These are phyloP conservation scores for Reticulascus tulasneorum DNA, from an alignment of 2,329 filamentous ascomycete genomes.

Conservation along the genomic window DNA sequence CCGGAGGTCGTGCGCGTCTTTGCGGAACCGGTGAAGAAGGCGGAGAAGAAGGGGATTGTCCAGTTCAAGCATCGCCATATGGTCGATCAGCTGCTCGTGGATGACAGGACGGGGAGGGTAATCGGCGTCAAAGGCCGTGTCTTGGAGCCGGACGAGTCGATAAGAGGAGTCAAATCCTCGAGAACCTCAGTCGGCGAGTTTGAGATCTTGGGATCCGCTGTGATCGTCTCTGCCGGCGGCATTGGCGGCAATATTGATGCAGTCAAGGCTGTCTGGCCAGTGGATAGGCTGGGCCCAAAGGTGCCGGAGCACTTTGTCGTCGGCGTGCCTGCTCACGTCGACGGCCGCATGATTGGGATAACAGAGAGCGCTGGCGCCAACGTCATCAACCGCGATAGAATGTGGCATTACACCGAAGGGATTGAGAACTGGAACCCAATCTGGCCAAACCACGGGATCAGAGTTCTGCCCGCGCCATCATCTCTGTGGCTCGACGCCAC, in stretches of 20 bases:
- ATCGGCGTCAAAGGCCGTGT: slow-evolving; percentile 50
- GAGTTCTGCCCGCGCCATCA: slow-evolving; percentile 56
- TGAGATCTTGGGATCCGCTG: slow-evolving; percentile 47
- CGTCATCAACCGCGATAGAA: slow-evolving; percentile 57
- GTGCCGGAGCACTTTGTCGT: slow-evolving; percentile 54
- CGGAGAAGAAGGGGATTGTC: slow-evolving; percentile 49
- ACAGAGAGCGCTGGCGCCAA: slow-evolving; percentile 47
- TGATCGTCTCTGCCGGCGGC: slow-evolving; percentile 54
- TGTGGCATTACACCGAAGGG: slow-evolving; percentile 66
- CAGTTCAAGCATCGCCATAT: slow-evolving; percentile 53
- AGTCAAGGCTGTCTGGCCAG: slow-evolving; percentile 54
- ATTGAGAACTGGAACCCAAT: slow-evolving; percentile 59
- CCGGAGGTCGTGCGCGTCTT: slow-evolving; percentile 58
- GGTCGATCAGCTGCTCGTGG: slow-evolving; percentile 53
- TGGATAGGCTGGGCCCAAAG: slow-evolving; percentile 52
- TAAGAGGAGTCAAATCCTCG: slow-evolving; percentile 49
- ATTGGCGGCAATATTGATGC: slow-evolving; percentile 60
- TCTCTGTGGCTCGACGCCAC: slow-evolving; percentile 60
- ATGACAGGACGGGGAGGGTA: slow-evolving; percentile 44
- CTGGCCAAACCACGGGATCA: slow-evolving; percentile 58
- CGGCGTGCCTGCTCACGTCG: slow-evolving; percentile 61
- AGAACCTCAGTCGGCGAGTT: slow-evolving; percentile 46
- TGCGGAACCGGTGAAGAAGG: slow-evolving; percentile 49
- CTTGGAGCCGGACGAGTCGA: slow-evolving; percentile 45
- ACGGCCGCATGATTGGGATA: slow-evolving; percentile 59